Evolutionary conservation across 2,329 filamentous ascomycete species (phyloP), one percentile per base, ranked within the genome.

Genomic region (Neopestalotiopsis clavispora): DNA sequence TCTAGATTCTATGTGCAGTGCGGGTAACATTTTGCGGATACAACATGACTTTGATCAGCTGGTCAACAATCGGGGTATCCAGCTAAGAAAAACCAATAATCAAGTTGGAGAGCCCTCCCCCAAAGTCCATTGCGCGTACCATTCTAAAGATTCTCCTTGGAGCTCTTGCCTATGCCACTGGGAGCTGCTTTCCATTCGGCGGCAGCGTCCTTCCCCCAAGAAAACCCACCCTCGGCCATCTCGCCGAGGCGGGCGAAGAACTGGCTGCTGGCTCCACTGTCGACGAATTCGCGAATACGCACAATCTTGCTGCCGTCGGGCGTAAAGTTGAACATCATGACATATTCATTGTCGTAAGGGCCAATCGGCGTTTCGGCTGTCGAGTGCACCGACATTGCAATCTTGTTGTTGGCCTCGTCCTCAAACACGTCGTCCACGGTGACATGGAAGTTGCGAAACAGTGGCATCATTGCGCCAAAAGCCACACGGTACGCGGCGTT

Each of bases 201-300:
- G 2, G 45, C 57, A 0, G 57, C 57, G 0, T 4, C 57, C 9
- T 59, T n/a, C 57, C 57, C 23, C 23, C 23, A 23, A 32, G 5
- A 23, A 4, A 10, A 17, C 17, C 12, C 57, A 20, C 23, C 23
- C 57, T 59, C 57, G 14, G 30, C 57, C 57, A 30, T 59, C 30
- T 63, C 60, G 12, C 20, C 42, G n/a, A 65, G 45, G 1, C 42
- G 40, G 10, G 17, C 56, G 13, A 67, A 67, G 57, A 34, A 32
- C 4, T 76, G 74, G 45, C 71, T 71, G 68, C 80, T 72, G 71
- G 78, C 76, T 23, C 40, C 69, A 71, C 78, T 79, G 69, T 82
- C 75, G 67, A 81, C 77, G 74, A 81, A 82, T 74, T 83, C 74
- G 34, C 67, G 32, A n/a, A 74, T 67, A 49, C 70, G 65, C 17